phyloP scores from a whole-genome alignment of 331 rosid genomes.

The Prunus yedoensis region DNA sequence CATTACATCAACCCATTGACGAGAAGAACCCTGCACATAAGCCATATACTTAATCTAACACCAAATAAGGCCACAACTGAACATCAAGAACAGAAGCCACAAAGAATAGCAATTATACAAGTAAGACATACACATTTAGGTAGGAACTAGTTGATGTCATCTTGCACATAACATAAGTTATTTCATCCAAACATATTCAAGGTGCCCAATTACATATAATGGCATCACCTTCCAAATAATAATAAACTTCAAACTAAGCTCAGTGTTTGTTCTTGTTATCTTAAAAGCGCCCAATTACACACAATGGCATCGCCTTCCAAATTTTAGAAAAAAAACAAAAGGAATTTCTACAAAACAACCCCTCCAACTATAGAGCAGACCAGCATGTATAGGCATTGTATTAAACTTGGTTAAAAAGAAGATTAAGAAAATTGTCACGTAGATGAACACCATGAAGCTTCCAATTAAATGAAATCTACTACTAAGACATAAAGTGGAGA shows the following conservation, averaged over 20 bases:
- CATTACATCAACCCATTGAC: conserved; percentile 92
- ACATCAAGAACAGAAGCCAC: not conserved
- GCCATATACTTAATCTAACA: conserved; percentile 5
- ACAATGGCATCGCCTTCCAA: not conserved
- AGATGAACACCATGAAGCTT: not conserved
- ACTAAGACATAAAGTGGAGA: conserved; percentile 16
- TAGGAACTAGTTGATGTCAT: not conserved
- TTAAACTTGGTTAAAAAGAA: not conserved
- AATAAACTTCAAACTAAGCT: not conserved
- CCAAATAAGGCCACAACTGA: not conserved
- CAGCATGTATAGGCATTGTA: not conserved
- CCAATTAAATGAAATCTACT: conserved; percentile 10
- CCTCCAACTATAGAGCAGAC: not conserved
- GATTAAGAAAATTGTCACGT: not conserved
- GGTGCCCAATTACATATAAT: too few relatives aligned
- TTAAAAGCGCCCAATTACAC: not conserved
- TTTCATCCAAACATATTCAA: not conserved
- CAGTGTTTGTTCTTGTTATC: not conserved
- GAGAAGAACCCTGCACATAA: conserved; percentile 63
- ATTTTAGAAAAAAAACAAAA: not conserved
- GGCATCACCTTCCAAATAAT: too few relatives aligned
- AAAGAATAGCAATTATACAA: not conserved
- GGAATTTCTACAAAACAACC: not conserved
- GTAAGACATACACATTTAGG: not conserved
- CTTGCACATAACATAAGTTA: not conserved